Base-by-base conservation (phyloP, 2,329 filamentous ascomycete genomes). In the Fonsecaea erecta region DNA sequence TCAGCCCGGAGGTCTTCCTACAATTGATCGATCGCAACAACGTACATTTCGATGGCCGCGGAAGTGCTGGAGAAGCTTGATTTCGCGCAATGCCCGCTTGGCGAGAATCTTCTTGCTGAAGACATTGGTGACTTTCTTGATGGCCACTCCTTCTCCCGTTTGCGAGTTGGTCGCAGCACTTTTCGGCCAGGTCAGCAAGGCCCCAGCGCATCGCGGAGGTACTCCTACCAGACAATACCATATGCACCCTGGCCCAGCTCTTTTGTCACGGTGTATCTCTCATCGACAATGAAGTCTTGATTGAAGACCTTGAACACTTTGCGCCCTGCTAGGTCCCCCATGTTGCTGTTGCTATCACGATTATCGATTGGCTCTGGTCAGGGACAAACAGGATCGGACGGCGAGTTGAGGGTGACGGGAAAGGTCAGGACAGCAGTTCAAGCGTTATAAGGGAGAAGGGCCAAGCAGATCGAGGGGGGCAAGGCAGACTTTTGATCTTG, bases 41-140 rank as follows among this genome's bases (percentile, higher is more conserved):
- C 87, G 80, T 82, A 93, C 90, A 78, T 94, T 94, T 75, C 91
- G 89, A 75, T 94, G 91, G 60, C 91, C 91, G 74, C 95, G 87
- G 83, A 99, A 99, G 81, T 99, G 95, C 83, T 98, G 94, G 70
- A 99, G 85, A 73, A 99, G 86, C 86, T 98, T 99, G 82, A 99
- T 98, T 83, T 99, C 95, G 79, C 95, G 89, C 84, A 99, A 81
- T 56, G 95, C 95, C 76, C 95, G 91, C 88, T 99, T 99, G 74
- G 95, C 95, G 72, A 99, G 86, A 73, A 99, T 99, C 88, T 98
- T 98, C 84, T 99, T 99, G 86, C 93, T 97, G 81, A 99, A 99
- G 74, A 99, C 94, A 90, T 99, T 99, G 83, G 95, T 99, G 78
- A 99, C 92, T 82, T 99, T 99, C 82, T 99, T 99, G 84, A 99